Evolutionary conservation across 345 rosid genomes (phyloP), one percentile per base, ranked within the genome.

Genomic region (Brassica rapa): DNA sequence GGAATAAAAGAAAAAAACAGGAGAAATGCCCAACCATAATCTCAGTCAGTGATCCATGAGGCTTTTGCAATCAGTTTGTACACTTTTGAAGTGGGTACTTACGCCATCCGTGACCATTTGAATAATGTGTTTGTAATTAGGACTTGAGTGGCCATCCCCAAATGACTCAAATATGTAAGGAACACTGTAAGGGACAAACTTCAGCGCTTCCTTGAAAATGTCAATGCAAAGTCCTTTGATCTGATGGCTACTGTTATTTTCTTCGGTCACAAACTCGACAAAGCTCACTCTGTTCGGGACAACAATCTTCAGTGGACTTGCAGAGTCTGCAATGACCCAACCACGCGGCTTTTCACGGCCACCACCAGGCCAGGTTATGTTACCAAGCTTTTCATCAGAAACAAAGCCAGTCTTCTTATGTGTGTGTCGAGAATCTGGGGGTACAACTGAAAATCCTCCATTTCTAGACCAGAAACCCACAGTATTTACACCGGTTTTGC

Each of bases 301-400:
- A 71, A 85, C 92, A 78, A 94, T 87, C 82, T 88, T 87, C 80
- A 94, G 63, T 3, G 93, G 96, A 25, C 83, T 89, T 75, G 84
- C 90, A 19, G 81, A 43, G 33, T 79, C 82, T 41, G 97, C 90
- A 79, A 92, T 82, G 62, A 86, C 88, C 97, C 97, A 90, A 71
- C 98, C 98, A 64, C 91, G 96, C 5, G 97, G 98, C 68, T 4
- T 85, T 77, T 84, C 84, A 11, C 72, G 79, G 43, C 84, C 82
- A 75, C 92, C 94, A 72, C 98, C 89, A 53, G 98, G 96, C 97
- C 97, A 94, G 19, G 87, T 87, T 70, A 94, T 83, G 51, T 30
- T 55, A 46, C 15, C 72, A 76, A 94, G 93, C 70, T 85, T 77
- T 83, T 85, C 88, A 61, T 84, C 81, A 32, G 19, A 73, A 49